Percentiles rank a stretch among this genome's conserved stretches.
Conservation (phyloP, 2,329 filamentous ascomycete species). For the Epicoccum sorghinum region DNA sequence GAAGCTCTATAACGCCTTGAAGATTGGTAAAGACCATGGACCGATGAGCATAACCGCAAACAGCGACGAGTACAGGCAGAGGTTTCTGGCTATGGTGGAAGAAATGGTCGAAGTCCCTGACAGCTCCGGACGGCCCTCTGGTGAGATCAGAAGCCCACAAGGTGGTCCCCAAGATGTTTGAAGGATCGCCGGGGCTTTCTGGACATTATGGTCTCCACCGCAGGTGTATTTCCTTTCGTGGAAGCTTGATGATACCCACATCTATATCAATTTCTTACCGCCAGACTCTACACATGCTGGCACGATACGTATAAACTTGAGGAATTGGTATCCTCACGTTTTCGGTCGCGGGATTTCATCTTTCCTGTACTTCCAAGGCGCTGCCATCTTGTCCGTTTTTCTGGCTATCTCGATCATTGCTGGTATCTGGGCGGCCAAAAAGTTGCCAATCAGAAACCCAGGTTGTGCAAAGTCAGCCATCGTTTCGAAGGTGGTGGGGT, state of each 20-base stretch:
- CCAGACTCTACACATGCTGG: no score
- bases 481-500: neutral
- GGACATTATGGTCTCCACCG: neutral
- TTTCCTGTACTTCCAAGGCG: no score
- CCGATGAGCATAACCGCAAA: slow-evolving; percentile 78
- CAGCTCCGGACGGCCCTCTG: slow-evolving; percentile 40
- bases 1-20: slow-evolving; percentile 63
- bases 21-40: slow-evolving; percentile 63
- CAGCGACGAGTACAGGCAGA: slow-evolving; percentile 68
- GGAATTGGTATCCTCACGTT: no score
- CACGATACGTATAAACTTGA: no score
- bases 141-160: slow-evolving; percentile 32
- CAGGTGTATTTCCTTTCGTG: neutral
- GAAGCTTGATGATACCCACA: slow-evolving; percentile 4
- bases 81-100: slow-evolving; percentile 61
- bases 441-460: neutral
- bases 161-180: slow-evolving; percentile 15
- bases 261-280: neutral
- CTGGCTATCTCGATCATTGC: no score
- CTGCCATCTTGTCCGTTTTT: no score
- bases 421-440: no score
- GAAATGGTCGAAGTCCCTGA: slow-evolving; percentile 44
- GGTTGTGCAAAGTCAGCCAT: neutral
- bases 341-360: no score
- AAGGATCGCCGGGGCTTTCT: neutral